phyloP scores from a whole-genome alignment of 345 rosid genomes.

The Psidium guajava region DNA sequence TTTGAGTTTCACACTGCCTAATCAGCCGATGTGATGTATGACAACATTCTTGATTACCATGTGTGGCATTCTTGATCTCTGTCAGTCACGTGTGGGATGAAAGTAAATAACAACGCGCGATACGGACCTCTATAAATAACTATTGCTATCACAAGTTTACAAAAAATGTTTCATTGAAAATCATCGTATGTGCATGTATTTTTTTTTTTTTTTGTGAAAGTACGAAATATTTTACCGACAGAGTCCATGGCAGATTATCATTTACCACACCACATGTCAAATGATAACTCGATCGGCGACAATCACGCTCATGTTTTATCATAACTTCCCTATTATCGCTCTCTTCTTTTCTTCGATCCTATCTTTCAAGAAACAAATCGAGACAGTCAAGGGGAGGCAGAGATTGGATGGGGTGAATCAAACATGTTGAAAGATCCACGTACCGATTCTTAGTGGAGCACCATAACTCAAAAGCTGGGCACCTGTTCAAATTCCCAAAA shows the following conservation, averaged over 20 bases:
- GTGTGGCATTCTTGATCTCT: background rate
- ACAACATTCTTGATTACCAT: background rate
- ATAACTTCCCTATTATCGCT: background rate
- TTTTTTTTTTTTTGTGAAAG: background rate
- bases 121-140: background rate
- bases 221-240: background rate
- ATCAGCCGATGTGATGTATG: too few species aligned
- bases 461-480: background rate
- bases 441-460: background rate
- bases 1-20: too few species aligned
- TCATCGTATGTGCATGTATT: too few species aligned
- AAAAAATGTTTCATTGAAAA: too few species aligned
- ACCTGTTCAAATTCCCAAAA: background rate
- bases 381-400: background rate
- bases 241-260: background rate
- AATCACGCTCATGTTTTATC: background rate
- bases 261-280: background rate
- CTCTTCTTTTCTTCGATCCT: background rate
- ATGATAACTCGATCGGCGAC: background rate
- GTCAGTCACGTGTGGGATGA: background rate
- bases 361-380: background rate
- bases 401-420: background rate
- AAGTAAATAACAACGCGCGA: background rate
- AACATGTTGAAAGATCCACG: background rate
- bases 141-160: background rate